These are phyloP conservation scores for Polytolypa hystricis DNA, from an alignment of 2,329 filamentous ascomycete species.

Conservation along the genomic window DNA sequence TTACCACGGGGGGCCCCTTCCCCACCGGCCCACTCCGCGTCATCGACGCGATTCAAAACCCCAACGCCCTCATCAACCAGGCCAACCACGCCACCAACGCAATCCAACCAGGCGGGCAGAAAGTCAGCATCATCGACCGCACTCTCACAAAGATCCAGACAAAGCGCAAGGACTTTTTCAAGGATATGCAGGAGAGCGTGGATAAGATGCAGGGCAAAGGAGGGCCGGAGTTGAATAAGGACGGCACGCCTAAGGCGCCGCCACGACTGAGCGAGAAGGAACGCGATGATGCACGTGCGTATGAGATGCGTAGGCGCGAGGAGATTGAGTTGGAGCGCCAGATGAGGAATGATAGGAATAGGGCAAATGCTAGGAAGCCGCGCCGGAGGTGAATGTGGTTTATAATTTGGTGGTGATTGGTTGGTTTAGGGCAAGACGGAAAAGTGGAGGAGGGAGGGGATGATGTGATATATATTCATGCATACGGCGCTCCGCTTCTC, in stretches of 20 bases:
- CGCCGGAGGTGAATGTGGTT: no score
- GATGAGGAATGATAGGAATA: conserved; percentile 18
- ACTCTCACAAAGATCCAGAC: conserved; percentile 23
- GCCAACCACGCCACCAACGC: conserved; percentile 8
- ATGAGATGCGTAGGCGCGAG: conserved; percentile 19
- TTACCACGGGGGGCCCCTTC: background rate
- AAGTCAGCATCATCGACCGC: conserved; percentile 25
- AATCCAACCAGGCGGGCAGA: conserved; percentile 8
- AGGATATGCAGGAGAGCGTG: conserved; percentile 15
- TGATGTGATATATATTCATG: background rate
- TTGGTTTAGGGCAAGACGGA: no score
- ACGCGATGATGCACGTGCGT: conserved; percentile 20
- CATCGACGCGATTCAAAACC: conserved; percentile 4
- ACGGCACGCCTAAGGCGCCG: conserved; percentile 14
- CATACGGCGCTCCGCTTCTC: background rate
- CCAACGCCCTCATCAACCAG: conserved; percentile 6
- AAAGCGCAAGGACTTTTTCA: conserved; percentile 14
- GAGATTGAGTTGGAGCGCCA: conserved; percentile 23
- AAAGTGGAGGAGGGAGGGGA: conserved; percentile 2
- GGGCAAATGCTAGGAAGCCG: conserved; percentile 7
- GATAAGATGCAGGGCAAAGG: conserved; percentile 16
- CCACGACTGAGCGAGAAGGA: conserved; percentile 22
- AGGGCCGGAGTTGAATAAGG: conserved; percentile 14
- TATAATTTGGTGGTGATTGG: no score
- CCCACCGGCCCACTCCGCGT: background rate